Base-by-base conservation (phyloP, 148 eudicot species). In the Fagopyrum homotropicum region DNA sequence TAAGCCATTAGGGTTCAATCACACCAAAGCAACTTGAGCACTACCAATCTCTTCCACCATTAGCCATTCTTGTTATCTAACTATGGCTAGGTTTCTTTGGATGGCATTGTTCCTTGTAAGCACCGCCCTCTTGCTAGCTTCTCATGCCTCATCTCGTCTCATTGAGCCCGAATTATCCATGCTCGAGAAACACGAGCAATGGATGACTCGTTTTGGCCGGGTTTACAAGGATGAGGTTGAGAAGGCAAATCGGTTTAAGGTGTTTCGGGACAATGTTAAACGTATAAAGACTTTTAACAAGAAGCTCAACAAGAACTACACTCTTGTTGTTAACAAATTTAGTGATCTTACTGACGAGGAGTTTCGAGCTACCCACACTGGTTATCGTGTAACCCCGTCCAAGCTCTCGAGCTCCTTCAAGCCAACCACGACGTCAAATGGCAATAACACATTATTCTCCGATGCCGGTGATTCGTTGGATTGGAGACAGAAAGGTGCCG, bases 261-360 rank as follows among this genome's bases (percentile, higher is more conserved):
- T 88, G 56, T 90, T 88, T 51, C 81, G 68, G 46, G 80, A 83
- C 45, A 88, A 88, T 73, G 81, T 87, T 49, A 81, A 83, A 14
- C 81, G 57, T 11, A 90, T 90, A 11, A 83, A 88, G 47, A n/a
- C 81, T 1, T 77, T 79, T 14, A 90, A 90, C 50, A 79, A 60
- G 6, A 80, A 75, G 45, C 52, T 77, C 19, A 71, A 79, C 45
- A 74, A 78, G n/a, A 48, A 69, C 2, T 87, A 84, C 74, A 85
- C 74, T 71, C 74, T 90, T 8, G 75, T 79, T 0, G 70, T 88
- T 44, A 90, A 90, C 76, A 68, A 71, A 12, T 90, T 90, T 79
- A 88, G 89, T 29, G 96, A 90, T 56, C 56, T 84, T 40, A 88
- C 89, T 6, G 82, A 83, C 40, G 90, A 85, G 71, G 92, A 90